These are phyloP conservation scores for Parathielavia hyrcaniae DNA, from an alignment of 495 filamentous ascomycete species.

Conservation along the genomic window DNA sequence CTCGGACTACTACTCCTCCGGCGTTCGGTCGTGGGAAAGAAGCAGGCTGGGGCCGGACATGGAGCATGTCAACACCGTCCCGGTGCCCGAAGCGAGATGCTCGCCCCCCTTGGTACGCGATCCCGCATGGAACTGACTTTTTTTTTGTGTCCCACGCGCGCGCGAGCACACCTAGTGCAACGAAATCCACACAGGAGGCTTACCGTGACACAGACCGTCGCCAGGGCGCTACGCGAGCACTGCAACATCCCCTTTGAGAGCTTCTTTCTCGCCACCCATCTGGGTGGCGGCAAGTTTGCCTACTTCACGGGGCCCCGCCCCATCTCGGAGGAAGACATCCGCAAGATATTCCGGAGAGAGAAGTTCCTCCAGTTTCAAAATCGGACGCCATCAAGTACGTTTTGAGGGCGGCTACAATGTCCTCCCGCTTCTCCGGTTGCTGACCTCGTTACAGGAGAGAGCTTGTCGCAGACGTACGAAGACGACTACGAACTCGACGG, in stretches of 20 bases:
- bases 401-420: too few relatives aligned
- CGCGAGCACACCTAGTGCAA: too few relatives aligned
- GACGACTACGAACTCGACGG: slow-evolving; percentile 1
- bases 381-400: slow-evolving; percentile 19
- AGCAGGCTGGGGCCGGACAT: slow-evolving; percentile 16
- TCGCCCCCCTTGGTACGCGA: slow-evolving; percentile 22
- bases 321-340: slow-evolving; percentile 24
- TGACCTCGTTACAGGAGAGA: not conserved
- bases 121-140: not conserved
- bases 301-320: slow-evolving; percentile 32
- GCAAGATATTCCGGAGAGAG: slow-evolving; percentile 32
- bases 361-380: slow-evolving; percentile 24
- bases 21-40: slow-evolving; percentile 22
- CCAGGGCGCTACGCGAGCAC: slow-evolving; percentile 35
- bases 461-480: not conserved
- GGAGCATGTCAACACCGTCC: slow-evolving; percentile 16
- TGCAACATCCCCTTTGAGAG: slow-evolving; percentile 34
- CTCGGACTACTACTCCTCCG: not conserved
- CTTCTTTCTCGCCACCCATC: slow-evolving; percentile 36
- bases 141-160: too few relatives aligned
- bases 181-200: not conserved
- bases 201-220: slow-evolving; percentile 32
- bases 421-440: not conserved
- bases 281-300: slow-evolving; percentile 29
- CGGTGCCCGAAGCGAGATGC: slow-evolving; percentile 12